Evolutionary conservation across 495 filamentous ascomycete species (phyloP).

Genomic region (Terfezia claveryi): DNA sequence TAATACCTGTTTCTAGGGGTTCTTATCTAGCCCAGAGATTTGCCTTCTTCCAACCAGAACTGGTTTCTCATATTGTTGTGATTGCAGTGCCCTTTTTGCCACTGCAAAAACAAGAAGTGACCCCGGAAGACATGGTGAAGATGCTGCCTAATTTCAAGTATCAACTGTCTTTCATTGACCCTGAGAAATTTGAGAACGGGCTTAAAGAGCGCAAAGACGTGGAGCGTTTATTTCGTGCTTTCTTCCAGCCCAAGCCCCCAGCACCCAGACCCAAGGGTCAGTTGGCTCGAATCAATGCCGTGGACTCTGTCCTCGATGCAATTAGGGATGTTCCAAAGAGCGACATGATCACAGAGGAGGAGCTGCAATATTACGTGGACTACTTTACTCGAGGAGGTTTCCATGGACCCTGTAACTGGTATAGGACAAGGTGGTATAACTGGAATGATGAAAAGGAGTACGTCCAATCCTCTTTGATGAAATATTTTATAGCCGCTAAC

Average conservation of each 20-base stretch:
- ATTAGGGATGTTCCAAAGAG: slow-evolving; percentile 28
- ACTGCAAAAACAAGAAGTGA: slow-evolving; percentile 19
- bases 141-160: slow-evolving; percentile 55
- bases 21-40: slow-evolving; percentile 38
- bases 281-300: slow-evolving; percentile 21
- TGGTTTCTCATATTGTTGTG: slow-evolving; percentile 50
- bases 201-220: slow-evolving; percentile 25
- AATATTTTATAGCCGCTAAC: too few relatives aligned
- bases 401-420: slow-evolving; percentile 69
- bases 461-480: slow-evolving; percentile 7
- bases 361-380: slow-evolving; percentile 53
- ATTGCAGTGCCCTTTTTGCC: slow-evolving; percentile 54
- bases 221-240: slow-evolving; percentile 23
- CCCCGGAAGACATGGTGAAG: slow-evolving; percentile 31
- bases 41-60: slow-evolving; percentile 45
- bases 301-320: slow-evolving; percentile 27
- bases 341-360: slow-evolving; percentile 39
- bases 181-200: slow-evolving; percentile 25
- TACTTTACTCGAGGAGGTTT: slow-evolving; percentile 50
- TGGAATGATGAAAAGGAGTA: slow-evolving; percentile 48
- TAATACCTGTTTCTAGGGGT: slow-evolving; percentile 22
- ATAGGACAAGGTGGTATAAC: slow-evolving; percentile 48
- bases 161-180: slow-evolving; percentile 53
- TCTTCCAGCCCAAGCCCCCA: slow-evolving; percentile 12
- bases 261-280: slow-evolving; percentile 23